Evolutionary conservation across 208 protist genomes (phyloP).

Genomic region (Lotmaria passim): DNA sequence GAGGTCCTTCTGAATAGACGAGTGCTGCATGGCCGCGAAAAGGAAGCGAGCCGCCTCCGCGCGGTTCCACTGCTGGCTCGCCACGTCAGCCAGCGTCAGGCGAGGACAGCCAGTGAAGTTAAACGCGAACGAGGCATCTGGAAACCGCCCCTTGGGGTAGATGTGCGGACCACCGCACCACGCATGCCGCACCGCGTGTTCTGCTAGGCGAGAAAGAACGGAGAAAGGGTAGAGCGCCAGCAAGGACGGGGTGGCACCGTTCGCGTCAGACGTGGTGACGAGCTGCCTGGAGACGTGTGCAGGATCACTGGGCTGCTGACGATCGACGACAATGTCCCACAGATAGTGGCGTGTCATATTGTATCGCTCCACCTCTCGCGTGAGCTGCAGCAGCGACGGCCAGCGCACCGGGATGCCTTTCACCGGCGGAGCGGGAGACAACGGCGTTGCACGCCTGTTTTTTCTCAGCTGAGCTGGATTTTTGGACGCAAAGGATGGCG

Average conservation of each 20-base stretch:
- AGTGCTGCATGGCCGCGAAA: constrained; percentile 3
- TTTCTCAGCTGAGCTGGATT: neutral
- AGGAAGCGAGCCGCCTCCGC: constrained; percentile 22
- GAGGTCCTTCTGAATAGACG: constrained; percentile 11
- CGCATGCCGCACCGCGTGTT: constrained; percentile 20
- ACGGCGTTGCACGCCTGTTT: neutral
- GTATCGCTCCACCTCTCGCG: constrained; percentile 3
- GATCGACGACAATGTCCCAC: constrained; percentile 1
- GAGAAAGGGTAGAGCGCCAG: neutral
- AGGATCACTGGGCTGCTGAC: neutral
- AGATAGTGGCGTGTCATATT: constrained; percentile 1
- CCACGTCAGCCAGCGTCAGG: constrained; percentile 9
- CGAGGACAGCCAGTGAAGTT: neutral
- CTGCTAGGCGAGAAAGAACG: neutral
- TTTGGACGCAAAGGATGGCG: neutral
- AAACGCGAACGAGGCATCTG: neutral
- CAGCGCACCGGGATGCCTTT: neutral
- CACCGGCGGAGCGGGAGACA: neutral
- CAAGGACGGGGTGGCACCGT: neutral
- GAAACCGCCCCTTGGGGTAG: neutral
- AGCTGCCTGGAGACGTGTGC: neutral
- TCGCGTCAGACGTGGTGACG: neutral
- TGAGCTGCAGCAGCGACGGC: constrained; percentile 9
- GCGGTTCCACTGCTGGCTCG: constrained; percentile 21
- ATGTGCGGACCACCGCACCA: constrained; percentile 19